Conservation (phyloP, 352 stramenopile species). For the Pythium aristosporum region DNA sequence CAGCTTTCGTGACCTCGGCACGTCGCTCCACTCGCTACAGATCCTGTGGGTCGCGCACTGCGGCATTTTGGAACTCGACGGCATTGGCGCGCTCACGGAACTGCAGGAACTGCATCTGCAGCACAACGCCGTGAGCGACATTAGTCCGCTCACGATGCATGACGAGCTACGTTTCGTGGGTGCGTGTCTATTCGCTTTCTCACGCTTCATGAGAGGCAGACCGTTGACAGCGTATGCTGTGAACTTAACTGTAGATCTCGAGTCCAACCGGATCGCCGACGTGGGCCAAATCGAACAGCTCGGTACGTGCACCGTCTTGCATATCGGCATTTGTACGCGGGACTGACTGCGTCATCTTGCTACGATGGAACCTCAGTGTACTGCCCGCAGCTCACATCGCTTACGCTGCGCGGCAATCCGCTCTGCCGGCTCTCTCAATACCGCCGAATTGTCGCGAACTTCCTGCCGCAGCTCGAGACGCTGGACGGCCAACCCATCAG, state of each 20-base stretch:
- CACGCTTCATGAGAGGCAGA: not conserved
- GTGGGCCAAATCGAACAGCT: slow-evolving; percentile 80
- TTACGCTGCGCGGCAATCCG: slow-evolving; percentile 69
- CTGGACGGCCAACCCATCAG: slow-evolving; percentile 53
- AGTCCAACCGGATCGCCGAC: slow-evolving; percentile 70
- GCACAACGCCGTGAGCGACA: slow-evolving; percentile 77
- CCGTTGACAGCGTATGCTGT: no score
- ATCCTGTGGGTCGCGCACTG: slow-evolving; percentile 67
- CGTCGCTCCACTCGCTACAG: slow-evolving; percentile 63
- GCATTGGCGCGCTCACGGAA: slow-evolving; percentile 76
- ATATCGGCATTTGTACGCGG: not conserved
- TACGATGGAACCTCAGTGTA: slow-evolving; percentile 35
- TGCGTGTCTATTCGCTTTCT: slow-evolving; percentile 14
- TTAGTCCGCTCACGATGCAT: slow-evolving; percentile 84
- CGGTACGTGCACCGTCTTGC: slow-evolving; percentile 27
- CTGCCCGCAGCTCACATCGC: slow-evolving; percentile 56
- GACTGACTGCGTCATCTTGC: not conserved
- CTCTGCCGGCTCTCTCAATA: slow-evolving; percentile 61
- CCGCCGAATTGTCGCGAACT: slow-evolving; percentile 61
- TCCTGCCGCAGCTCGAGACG: slow-evolving; percentile 65
- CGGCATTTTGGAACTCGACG: slow-evolving; percentile 77
- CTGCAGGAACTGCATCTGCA: slow-evolving; percentile 77
- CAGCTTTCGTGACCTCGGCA: slow-evolving; percentile 85
- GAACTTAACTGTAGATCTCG: slow-evolving; percentile 42
- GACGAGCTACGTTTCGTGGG: slow-evolving; percentile 78